Evolutionary conservation across 495 filamentous ascomycete species (phyloP), one percentile per base, ranked within the genome.

Genomic region (Massariosphaeria phaeospora): DNA sequence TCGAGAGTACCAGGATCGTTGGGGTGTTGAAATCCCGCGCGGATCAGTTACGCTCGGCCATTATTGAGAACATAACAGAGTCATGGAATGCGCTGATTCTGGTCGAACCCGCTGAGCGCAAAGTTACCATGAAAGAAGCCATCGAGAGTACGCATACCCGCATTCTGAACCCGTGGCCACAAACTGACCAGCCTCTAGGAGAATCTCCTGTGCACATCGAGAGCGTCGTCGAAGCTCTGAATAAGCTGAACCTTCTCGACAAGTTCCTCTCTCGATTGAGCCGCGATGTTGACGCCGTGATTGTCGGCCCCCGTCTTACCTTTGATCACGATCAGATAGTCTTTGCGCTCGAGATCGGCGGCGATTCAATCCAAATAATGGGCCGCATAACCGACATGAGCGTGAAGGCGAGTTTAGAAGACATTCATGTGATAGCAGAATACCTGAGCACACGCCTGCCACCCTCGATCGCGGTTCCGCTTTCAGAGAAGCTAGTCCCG

Each of bases 381-480:
- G 55, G 46, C n/a, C 36, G 47, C 23, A 49, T 56, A 48, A 72
- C 72, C 62, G 72, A 75, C 33, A 72, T 52, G 45, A 63, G 39
- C 20, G 40, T 49, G 13, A 62, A 55, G 8, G 48, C 54, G 8
- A 66, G 84, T 25, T 78, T 87, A 48, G 53, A 66, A 12, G 83
- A 89, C 63, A 68, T 94, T 1, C 73, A 75, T 27, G 62, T 67
- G 6, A 75, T 89, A 5, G 75, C 91, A 21, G 71, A 71, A 1
- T 93, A 86, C 63, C 68, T 96, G 2, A 75, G 76, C 36, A 70
- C 77, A 18, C 72, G 73, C 35, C 70, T 96, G 12, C 91, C 93
- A 3, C 44, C 70, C 15, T 74, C 81, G 10, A 73, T 95, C 3
- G 67, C 79, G 15, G 67, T 73, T 18, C 75, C 79, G 0, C 69